Evolutionary conservation across 176 grass and related monocot species (phyloP), one percentile per base, ranked within the genome.

Genomic region (Phoenix roebelenii): DNA sequence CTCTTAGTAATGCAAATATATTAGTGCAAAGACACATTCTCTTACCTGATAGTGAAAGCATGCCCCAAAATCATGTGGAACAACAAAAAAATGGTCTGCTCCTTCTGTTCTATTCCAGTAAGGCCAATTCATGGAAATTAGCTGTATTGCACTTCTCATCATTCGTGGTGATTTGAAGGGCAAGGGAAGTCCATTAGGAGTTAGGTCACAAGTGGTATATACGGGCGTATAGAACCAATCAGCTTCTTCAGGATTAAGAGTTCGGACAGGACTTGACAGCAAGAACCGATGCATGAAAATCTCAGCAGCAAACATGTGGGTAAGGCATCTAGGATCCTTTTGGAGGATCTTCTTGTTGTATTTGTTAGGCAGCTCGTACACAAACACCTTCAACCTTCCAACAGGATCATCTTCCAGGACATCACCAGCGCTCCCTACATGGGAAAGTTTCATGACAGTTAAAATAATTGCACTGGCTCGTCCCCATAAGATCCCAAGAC

Each of bases 231-330:
- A 88, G 54, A 88, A 88, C 79, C 85, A 88, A 76, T 88, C 85
- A n/a, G 85, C 85, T 57, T 83, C 76, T 48, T 88, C 85, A 5
- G 85, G 79, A 52, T 88, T 75, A 51, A 83, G 68, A 39, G 85
- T 83, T 0, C 85, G 61, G 49, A 65, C 82, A 0, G 72, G 79
- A 52, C 79, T 88, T 0, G 85, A 79, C 58, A 88, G 15, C 16
- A 88, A 44, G 76, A 88, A 88, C 2, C 79, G 75, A 23, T 88
- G 85, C 85, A 88, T 79, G 72, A 88, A 88, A 68, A 88, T 82
- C 72, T 88, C 85, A 3, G 85, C 85, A 4, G 85, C 85, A 25
- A 88, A 88, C 85, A 88, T 88, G 63, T 88, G 85, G 58, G 61
- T 83, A 63, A 88, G 85, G 35, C 85, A 88, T 55, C 85, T 61